A percentile compares a stretch with the other conserved stretches of the same genome.
Evolutionary conservation across 108 stramenopile species (phyloP).

Genomic region (Fragilaria radians): DNA sequence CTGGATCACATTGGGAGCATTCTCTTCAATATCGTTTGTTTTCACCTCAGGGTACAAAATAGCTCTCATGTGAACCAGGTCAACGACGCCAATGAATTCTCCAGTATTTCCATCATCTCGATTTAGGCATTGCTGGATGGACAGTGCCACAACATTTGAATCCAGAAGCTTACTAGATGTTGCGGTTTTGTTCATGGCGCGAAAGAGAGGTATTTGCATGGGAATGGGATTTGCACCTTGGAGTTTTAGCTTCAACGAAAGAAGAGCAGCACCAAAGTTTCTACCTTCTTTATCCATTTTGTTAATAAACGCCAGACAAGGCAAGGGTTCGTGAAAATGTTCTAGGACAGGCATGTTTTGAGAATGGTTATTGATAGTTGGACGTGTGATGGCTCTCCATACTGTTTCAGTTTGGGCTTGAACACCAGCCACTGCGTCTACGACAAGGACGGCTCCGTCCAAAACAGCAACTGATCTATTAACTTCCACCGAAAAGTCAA

Average conservation of each 20-base stretch:
- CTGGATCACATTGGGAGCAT: constrained; percentile 44
- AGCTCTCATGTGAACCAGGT: constrained; percentile 90
- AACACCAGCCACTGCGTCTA: constrained; percentile 97
- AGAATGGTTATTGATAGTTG: constrained; percentile 47
- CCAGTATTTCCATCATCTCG: constrained; percentile 20
- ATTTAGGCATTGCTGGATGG: constrained; percentile 5
- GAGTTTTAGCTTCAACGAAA: constrained; percentile 70
- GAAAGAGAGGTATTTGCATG: constrained; percentile 68
- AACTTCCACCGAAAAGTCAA: constrained; percentile 98
- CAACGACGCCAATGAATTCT: constrained; percentile 88
- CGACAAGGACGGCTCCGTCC: constrained; percentile 94
- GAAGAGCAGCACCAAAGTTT: constrained; percentile 73
- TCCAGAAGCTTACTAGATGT: constrained; percentile 1
- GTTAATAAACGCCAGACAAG: constrained; percentile 89
- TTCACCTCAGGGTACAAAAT: constrained; percentile 76
- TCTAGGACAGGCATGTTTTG: constrained; percentile 11
- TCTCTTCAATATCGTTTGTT: constrained; percentile 49
- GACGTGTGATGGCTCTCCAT: constrained; percentile 84
- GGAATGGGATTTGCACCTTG: constrained; percentile 65
- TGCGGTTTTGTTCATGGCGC: constrained; percentile 8
- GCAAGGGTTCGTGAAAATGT: constrained; percentile 77
- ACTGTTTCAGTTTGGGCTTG: constrained; percentile 98
- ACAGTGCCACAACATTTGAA: constrained; percentile 20
- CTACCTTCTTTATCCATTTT: constrained; percentile 99
- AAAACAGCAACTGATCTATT: constrained; percentile 93